These are phyloP conservation scores for Mycena sp. DNA, from an alignment of 1,284 basidiomycete genomes.

Conservation along the genomic window DNA sequence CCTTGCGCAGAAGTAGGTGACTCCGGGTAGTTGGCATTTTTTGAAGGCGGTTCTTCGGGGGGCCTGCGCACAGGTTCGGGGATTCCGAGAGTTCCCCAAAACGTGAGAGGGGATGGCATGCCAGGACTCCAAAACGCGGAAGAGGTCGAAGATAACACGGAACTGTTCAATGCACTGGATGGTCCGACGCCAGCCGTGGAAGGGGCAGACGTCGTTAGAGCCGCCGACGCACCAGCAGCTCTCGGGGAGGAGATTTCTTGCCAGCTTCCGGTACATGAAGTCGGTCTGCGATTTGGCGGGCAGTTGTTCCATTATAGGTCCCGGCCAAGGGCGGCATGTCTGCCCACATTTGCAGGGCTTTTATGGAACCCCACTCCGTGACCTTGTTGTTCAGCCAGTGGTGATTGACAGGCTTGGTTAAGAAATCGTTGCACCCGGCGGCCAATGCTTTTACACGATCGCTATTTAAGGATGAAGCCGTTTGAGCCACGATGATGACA, in stretches of 20 bases:
- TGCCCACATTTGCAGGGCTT: constrained; percentile 89
- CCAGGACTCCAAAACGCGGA: constrained; percentile 33
- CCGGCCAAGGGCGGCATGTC: constrained; percentile 71
- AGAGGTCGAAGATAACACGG: constrained; percentile 29
- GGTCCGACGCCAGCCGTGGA: background rate
- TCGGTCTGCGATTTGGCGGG: constrained; percentile 68
- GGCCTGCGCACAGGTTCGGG: constrained; percentile 10
- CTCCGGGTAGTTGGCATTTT: constrained; percentile 14
- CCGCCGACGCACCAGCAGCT: background rate
- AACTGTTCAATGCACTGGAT: background rate
- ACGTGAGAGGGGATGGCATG: constrained; percentile 33
- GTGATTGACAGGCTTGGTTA: constrained; percentile 96
- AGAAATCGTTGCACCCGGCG: constrained; percentile 98
- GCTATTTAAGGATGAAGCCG: constrained; percentile 91
- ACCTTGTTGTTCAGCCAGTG: constrained; percentile 99
- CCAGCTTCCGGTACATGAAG: constrained; percentile 64
- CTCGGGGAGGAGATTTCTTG: background rate
- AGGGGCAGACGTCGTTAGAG: background rate
- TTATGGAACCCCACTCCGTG: constrained; percentile 96
- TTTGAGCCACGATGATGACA: constrained; percentile 98
- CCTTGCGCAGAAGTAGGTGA: constrained; percentile 21
- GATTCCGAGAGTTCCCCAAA: constrained; percentile 32
- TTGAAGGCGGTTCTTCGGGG: background rate
- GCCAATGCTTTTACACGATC: constrained; percentile 96
- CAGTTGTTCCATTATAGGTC: constrained; percentile 40